Evolutionary conservation across 495 filamentous ascomycete species (phyloP), one percentile per base, ranked within the genome.

Genomic region (Penicillium chermesinum): DNA sequence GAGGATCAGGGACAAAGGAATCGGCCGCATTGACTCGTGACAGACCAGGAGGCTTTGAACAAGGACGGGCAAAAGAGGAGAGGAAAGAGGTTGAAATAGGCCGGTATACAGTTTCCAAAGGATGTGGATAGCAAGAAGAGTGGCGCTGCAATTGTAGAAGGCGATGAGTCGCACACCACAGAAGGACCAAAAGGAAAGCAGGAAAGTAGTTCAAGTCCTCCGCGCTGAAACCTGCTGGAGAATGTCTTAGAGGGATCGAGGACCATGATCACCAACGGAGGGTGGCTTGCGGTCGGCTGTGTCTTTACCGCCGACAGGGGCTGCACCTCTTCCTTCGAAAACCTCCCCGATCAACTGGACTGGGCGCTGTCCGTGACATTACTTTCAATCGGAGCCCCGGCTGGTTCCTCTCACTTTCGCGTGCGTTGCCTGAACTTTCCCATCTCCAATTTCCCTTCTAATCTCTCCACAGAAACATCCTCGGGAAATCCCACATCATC

Each of bases 221-320:
- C 25, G n/a, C 16, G 22, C 16, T 40, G 38, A 40, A 40, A 40
- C 38, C 17, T 37, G 15, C 12, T 37, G 13, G 12, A n/a, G 12
- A 37, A 37, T 37, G 13, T n/a, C 15, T 40, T 19, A 19, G 38
- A 19, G 32, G n/a, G n/a, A n/a, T 34, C 19, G 32, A 27, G 25
- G 25, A 22, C 27, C 22, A 32, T 27, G 41, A 27, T 44, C 19
- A 44, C 40, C 22, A 14, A 15, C 30, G 21, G 38, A 46, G 33
- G 39, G 21, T 42, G 30, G 44, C 38, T 41, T 49, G 51, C 57
- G 57, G 54, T 52, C 57, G 50, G 54, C 50, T 38, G 53, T 52
- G 50, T 36, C 47, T 58, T 61, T 61, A 61, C 58, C 58, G 58
- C 58, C 54, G 38, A 58, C 55, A 55, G 44, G 52, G 58, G 54